Conservation (phyloP, 139 green algal genomes). For the Chlorella vulgaris region DNA sequence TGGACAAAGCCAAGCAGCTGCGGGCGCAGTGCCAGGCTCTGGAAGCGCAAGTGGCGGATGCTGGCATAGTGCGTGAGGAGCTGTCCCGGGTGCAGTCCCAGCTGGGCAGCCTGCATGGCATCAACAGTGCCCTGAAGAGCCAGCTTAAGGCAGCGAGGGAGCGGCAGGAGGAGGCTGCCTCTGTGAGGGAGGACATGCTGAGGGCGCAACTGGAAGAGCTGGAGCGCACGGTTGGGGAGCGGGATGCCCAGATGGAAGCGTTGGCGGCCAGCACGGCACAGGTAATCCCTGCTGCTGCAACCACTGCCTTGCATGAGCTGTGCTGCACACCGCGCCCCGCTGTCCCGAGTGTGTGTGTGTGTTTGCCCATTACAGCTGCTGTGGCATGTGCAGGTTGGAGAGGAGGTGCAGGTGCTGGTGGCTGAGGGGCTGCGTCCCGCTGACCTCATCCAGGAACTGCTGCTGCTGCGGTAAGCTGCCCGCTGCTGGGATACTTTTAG, state of each 20-base stretch:
- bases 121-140: slow-evolving; percentile 50
- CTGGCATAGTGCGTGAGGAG: slow-evolving; percentile 44
- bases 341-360: background rate
- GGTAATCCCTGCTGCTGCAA: background rate
- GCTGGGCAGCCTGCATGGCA: slow-evolving; percentile 51
- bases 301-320: too few species aligned
- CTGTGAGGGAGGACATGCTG: slow-evolving; percentile 24
- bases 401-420: slow-evolving; percentile 31
- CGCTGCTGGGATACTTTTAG: background rate
- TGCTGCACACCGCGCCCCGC: background rate
- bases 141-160: slow-evolving; percentile 35
- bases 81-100: slow-evolving; percentile 50
- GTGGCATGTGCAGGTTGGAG: slow-evolving; percentile 7
- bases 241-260: slow-evolving; percentile 47
- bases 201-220: slow-evolving; percentile 39
- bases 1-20: slow-evolving; percentile 51
- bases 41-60: slow-evolving; percentile 47
- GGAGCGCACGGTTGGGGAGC: slow-evolving; percentile 47
- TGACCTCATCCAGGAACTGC: slow-evolving; percentile 37
- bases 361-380: background rate
- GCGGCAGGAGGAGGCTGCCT: slow-evolving; percentile 10
- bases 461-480: slow-evolving; percentile 12
- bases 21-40: slow-evolving; percentile 12
- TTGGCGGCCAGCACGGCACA: background rate
- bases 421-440: slow-evolving; percentile 30